Base-by-base conservation (phyloP, 2,329 filamentous ascomycete genomes). In the Pseudopyricularia cyperi region DNA sequence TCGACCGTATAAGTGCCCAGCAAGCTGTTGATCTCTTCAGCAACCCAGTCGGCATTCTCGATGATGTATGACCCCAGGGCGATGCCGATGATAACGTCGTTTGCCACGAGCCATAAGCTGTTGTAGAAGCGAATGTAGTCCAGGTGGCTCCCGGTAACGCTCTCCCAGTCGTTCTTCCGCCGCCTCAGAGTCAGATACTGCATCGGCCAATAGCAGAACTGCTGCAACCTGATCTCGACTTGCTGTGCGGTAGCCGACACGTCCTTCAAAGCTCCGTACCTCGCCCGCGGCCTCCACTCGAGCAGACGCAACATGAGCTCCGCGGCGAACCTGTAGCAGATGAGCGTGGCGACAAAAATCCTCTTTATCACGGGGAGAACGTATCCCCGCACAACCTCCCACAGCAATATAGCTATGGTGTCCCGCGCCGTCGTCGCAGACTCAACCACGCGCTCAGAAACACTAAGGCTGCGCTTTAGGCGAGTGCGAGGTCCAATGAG, bases 41-140 rank as follows among this genome's bases (percentile, higher is more conserved):
- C 89, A 2, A 95, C 89, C 74, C 85, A 88, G 52, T 81, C 77
- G 2, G 89, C 84, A 61, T 98, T 96, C 64, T 98, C 93, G 56
- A 97, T 91, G 55, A 98, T 95, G 65, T 95, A 98, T 1, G 89
- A 95, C 0, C 93, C 94, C 7, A 98, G 70, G 1, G 93, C 93
- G 58, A 98, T 96, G 26, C 93, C 94, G 54, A 98, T 97, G 57
- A 98, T 98, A 47, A 98, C 86, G 69, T 98, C 93, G 69, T 98
- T 98, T 30, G 90, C 90, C 22, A 98, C 93, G 8, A 98, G 85
- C 93, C 93, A 98, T 4, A 98, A 73, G 62, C 89, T 96, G 66
- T 98, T 98, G 71, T 97, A 98, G 68, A 98, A 98, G 15, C 93
- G 85, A 58, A 98, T 98, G 65, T 98, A 98, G 66, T 98, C 93